Percentiles rank a stretch among this genome's conserved stretches.
Conservation (phyloP, 441 rosid genomes). For the Eruca vesicaria region DNA sequence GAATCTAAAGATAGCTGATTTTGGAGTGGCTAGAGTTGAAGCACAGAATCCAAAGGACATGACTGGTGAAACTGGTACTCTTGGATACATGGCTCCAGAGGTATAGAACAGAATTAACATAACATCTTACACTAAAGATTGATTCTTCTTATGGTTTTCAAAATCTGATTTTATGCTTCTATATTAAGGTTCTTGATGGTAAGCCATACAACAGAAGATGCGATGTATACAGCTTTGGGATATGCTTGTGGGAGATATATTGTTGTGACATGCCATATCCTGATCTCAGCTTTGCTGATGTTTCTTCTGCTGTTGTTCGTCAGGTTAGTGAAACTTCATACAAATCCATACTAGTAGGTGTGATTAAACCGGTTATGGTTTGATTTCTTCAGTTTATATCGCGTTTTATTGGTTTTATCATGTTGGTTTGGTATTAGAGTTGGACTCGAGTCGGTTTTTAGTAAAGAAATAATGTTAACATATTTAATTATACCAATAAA, state of each 20-base stretch:
- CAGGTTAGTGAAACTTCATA: slow-evolving; percentile 49
- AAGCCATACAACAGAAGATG: slow-evolving; percentile 93
- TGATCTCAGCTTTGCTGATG: slow-evolving; percentile 77
- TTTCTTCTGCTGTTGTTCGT: slow-evolving; percentile 81
- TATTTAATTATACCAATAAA: too few species aligned
- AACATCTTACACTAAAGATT: too few species aligned
- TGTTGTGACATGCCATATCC: slow-evolving; percentile 94
- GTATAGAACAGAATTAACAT: slow-evolving; percentile 44
- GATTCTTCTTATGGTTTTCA: not conserved
- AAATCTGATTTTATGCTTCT: not conserved
- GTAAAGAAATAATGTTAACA: too few species aligned
- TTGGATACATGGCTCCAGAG: slow-evolving; percentile 99
- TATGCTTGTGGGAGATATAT: slow-evolving; percentile 94
- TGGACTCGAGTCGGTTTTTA: not conserved
- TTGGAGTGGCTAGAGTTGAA: slow-evolving; percentile 97
- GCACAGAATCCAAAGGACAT: slow-evolving; percentile 92
- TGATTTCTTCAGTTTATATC: not conserved
- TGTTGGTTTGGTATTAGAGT: not conserved
- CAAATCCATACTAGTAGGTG: not conserved
- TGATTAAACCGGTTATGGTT: not conserved
- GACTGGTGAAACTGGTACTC: slow-evolving; percentile 99
- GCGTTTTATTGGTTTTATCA: not conserved
- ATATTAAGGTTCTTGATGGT: slow-evolving; percentile 78
- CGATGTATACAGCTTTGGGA: slow-evolving; percentile 96
- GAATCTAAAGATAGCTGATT: slow-evolving; percentile 89